These are phyloP conservation scores for Pyrenula aspistea DNA, from an alignment of 495 filamentous ascomycete genomes.

Conservation along the genomic window DNA sequence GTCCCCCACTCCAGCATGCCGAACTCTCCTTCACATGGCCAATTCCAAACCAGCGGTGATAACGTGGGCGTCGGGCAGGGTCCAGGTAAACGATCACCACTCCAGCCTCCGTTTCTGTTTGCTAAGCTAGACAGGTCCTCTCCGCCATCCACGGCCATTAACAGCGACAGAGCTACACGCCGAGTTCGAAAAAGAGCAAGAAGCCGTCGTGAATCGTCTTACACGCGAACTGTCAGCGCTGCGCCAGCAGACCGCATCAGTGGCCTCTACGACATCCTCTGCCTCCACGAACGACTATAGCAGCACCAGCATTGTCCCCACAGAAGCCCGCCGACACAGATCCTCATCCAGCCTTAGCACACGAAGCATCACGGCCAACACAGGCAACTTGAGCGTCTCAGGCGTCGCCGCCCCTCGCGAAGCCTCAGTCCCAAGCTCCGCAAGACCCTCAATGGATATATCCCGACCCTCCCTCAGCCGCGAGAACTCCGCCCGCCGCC, in stretches of 20 bases:
- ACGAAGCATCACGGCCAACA: slow-evolving; percentile 33
- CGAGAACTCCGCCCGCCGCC: slow-evolving; percentile 8
- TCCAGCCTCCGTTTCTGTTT: background rate
- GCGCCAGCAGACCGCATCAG: slow-evolving; percentile 70
- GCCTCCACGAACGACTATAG: slow-evolving; percentile 44
- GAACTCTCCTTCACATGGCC: slow-evolving; percentile 16
- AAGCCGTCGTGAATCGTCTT: slow-evolving; percentile 88
- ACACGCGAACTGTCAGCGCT: slow-evolving; percentile 74
- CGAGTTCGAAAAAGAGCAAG: slow-evolving; percentile 85
- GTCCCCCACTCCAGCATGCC: slow-evolving; percentile 17
- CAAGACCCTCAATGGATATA: background rate
- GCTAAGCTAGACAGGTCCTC: slow-evolving; percentile 30
- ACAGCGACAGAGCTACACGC: slow-evolving; percentile 79
- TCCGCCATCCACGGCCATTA: slow-evolving; percentile 72
- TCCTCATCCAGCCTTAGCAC: slow-evolving; percentile 52
- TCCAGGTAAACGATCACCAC: slow-evolving; percentile 29
- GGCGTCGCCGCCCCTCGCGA: slow-evolving; percentile 38
- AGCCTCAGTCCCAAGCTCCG: slow-evolving; percentile 8
- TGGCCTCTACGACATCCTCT: slow-evolving; percentile 69
- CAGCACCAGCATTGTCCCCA: slow-evolving; percentile 33
- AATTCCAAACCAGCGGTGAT: slow-evolving; percentile 21
- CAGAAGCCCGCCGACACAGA: slow-evolving; percentile 48
- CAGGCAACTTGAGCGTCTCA: slow-evolving; percentile 28
- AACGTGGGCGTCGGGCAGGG: slow-evolving; percentile 46
- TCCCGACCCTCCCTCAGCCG: slow-evolving; percentile 8